Percentiles rank a stretch among this genome's conserved stretches.
phyloP scores from a whole-genome alignment of 805 yeast genomes.

The Saturnispora kantuleensis region DNA sequence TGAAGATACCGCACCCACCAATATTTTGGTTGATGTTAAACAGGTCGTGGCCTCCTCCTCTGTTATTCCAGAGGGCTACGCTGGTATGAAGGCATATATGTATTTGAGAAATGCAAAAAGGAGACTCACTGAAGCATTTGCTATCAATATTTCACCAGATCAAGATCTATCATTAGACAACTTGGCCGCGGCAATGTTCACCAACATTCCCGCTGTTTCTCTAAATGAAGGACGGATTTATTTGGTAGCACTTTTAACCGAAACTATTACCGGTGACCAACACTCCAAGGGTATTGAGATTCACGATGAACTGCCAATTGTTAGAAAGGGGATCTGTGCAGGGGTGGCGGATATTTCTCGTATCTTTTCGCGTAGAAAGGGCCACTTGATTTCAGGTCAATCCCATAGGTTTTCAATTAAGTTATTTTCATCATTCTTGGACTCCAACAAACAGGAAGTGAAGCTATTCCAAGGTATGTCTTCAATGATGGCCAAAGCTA shows the following conservation, averaged over 20 bases:
- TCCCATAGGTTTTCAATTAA: conserved; percentile 64
- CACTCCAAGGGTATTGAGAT: conserved; percentile 2
- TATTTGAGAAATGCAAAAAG: conserved; percentile 55
- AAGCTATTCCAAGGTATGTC: conserved; percentile 25
- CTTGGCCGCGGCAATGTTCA: conserved; percentile 69
- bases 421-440: conserved; percentile 60
- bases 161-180: conserved; percentile 53
- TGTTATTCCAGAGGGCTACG: conserved; percentile 55
- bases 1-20: conserved; percentile 44
- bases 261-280: conserved; percentile 33
- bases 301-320: conserved; percentile 17
- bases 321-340: conserved; percentile 76
- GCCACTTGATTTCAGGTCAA: conserved; percentile 49
- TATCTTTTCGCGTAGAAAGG: conserved; percentile 57
- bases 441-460: conserved; percentile 25
- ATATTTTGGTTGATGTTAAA: conserved; percentile 68
- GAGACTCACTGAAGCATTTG: conserved; percentile 71
- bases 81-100: conserved; percentile 64
- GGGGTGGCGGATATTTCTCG: conserved; percentile 83
- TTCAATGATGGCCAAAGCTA: conserved; percentile 28
- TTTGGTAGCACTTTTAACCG: conserved; percentile 67
- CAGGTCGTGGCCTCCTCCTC: conserved; percentile 52
- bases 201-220: conserved; percentile 62
- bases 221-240: conserved; percentile 53
- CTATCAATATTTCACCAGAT: conserved; percentile 51